Base-by-base conservation (phyloP, 1,139 yeast genomes). In the Yamadazyma sp. region DNA sequence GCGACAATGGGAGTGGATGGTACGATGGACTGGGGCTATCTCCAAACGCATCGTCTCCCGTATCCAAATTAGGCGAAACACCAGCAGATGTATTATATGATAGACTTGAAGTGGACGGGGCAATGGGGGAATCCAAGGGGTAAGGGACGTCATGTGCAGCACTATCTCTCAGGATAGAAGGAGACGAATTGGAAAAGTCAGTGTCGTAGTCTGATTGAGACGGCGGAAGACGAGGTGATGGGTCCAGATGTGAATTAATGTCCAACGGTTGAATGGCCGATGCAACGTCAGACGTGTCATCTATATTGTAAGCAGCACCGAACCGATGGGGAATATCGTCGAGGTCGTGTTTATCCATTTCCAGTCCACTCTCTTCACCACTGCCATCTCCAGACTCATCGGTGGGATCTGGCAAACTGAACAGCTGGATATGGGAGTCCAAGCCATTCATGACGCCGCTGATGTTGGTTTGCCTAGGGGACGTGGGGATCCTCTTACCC, bases 81-180 rank as follows among this genome's bases (percentile, higher is more conserved):
- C 30, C 29, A 17, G 23, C 26, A 6, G 29, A 20, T 5, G 35
- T 41, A 15, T 36, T 22, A 22, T 35, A 39, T 2, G 42, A 27
- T 6, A 35, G 17, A 29, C 44, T 42, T 21, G 47, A 37, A 7
- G 50, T 45, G 12, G 56, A 50, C n/a, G 51, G 41, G 3, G 42
- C 46, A 17, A 51, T 48, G 1, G 56, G 51, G 2, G 55, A 46
- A 33, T 51, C 51, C 14, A 52, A 33, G 2, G 60, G 59, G 37
- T 56, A 56, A 6, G 58, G 58, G 3, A 34, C 40, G 16, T 2
- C 26, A 13, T 27, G 34, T 12, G 18, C 24, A 21, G 25, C 31
- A 21, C 33, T 31, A 11, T 31, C 11, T 21, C 32, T 29, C 30
- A 29, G 28, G 14, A 41, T 15, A 8, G 50, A 41, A 12, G 40